Evolutionary conservation across 2,329 filamentous ascomycete genomes (phyloP).

Genomic region (Fusarium graminum): DNA sequence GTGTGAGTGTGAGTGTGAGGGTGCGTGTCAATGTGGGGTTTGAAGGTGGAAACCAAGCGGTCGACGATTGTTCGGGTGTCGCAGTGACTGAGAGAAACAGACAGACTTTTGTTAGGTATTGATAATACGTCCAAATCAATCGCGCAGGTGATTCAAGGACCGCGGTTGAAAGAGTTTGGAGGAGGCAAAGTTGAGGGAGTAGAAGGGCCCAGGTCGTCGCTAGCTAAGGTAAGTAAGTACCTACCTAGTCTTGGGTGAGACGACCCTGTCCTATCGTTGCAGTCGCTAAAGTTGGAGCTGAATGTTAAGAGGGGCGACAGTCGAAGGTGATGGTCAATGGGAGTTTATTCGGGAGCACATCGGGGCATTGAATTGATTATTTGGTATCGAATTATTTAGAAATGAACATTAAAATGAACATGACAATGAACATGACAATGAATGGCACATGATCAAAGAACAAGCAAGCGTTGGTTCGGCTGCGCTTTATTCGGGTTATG

Average conservation of each 20-base stretch:
- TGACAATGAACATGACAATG: background rate
- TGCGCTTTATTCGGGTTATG: constrained; percentile 38
- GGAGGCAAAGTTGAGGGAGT: constrained; percentile 34
- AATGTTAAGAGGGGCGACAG: constrained; percentile 3
- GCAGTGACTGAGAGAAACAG: background rate
- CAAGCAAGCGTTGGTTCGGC: constrained; percentile 1
- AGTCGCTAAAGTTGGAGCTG: background rate
- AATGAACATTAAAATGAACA: background rate
- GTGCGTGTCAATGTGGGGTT: constrained; percentile 26
- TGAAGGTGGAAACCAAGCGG: constrained; percentile 29
- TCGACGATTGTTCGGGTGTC: constrained; percentile 1
- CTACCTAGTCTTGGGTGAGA: constrained; percentile 14
- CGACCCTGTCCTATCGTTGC: background rate
- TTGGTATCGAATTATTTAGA: too few species aligned
- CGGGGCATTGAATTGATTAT: background rate
- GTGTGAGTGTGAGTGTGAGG: background rate
- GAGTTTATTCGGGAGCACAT: constrained; percentile 12
- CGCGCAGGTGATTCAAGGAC: constrained; percentile 2
- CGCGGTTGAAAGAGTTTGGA: constrained; percentile 14
- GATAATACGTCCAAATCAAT: background rate
- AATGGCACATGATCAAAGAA: background rate
- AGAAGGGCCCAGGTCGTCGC: constrained; percentile 20
- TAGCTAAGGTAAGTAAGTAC: background rate
- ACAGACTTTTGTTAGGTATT: background rate
- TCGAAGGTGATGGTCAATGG: constrained; percentile 14